Evolutionary conservation across 2,329 filamentous ascomycete genomes (phyloP).

Genomic region (Akanthomyces muscarius): DNA sequence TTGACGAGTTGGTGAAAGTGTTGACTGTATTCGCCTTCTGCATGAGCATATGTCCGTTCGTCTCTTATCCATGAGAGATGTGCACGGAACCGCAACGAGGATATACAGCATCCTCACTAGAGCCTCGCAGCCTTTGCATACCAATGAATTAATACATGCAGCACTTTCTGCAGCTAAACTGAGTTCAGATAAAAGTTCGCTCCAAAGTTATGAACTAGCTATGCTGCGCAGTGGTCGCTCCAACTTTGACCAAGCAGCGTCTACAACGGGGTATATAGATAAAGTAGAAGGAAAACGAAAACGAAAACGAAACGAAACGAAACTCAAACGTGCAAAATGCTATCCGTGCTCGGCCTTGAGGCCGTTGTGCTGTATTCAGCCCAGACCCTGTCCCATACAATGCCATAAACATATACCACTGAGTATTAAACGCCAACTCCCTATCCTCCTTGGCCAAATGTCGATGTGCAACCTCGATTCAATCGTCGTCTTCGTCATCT

Average conservation of each 20-base stretch:
- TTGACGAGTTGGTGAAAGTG: no score
- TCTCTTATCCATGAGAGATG: no score
- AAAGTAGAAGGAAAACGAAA: not conserved
- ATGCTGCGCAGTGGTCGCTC: not conserved
- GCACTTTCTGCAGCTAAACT: not conserved
- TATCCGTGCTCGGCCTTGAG: not conserved
- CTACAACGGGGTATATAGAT: slow-evolving; percentile 14
- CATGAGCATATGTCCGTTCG: no score
- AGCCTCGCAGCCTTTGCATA: no score
- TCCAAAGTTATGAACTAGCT: not conserved
- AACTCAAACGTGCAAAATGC: not conserved
- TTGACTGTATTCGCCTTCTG: no score
- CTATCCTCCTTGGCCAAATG: not conserved
- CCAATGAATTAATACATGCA: no score
- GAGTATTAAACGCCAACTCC: not conserved
- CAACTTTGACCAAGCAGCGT: not conserved
- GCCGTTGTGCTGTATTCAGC: not conserved
- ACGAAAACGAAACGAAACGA: not conserved
- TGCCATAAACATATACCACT: not conserved
- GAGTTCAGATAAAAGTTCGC: not conserved
- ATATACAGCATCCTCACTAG: not conserved
- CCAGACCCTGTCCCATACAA: not conserved
- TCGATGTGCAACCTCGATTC: not conserved
- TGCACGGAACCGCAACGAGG: no score
- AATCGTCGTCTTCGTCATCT: slow-evolving; percentile 17